Base-by-base conservation (phyloP, 306 rosid genomes). In the Inga oerstediana region DNA sequence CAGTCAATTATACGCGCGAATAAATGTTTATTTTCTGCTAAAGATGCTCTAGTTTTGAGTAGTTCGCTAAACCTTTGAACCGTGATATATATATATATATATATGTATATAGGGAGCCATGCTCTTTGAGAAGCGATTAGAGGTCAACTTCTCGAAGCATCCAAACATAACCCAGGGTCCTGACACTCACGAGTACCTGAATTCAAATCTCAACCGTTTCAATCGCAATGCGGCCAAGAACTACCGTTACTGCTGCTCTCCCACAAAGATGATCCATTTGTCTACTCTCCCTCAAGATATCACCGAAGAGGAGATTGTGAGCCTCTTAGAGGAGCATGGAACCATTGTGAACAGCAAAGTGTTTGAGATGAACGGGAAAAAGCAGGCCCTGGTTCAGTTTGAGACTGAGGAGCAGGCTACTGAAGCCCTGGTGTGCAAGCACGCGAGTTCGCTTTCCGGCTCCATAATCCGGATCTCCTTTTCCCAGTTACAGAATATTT, bases 361-460 rank as follows among this genome's bases (percentile, higher is more conserved):
- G 56, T 97, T 94, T 76, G 98, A 97, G 88, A 97, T 97, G 99
- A 97, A 94, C 43, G 99, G 98, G n/a, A 97, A 94, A 86, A 97
- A 94, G 84, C 99, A 97, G 86, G 92, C 98, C 6, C 90, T 97
- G 45, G 94, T 92, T 79, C 89, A 92, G 88, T 97, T 92, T 56
- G 99, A 97, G 64, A 89, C 91, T 0, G 99, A 97, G 92, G 99
- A 94, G 89, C 93, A 90, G 85, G 98, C 99, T 39, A 92, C 99
- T 8, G 99, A 97, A 83, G 97, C 99, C 62, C 97, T 97, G 11
- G 97, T 97, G 84, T 92, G 97, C 89, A 97, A 94, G 93, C 99
- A 97, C 64, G 99, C 99, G 10, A 97, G 84, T 82, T 77, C 95
- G 5, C 90, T 94, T 61, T 84, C 97, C 3, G 98, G 97, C 59